These are phyloP conservation scores for Agaricus subrufescens DNA, from an alignment of 768 basidiomycete genomes.

Conservation along the genomic window DNA sequence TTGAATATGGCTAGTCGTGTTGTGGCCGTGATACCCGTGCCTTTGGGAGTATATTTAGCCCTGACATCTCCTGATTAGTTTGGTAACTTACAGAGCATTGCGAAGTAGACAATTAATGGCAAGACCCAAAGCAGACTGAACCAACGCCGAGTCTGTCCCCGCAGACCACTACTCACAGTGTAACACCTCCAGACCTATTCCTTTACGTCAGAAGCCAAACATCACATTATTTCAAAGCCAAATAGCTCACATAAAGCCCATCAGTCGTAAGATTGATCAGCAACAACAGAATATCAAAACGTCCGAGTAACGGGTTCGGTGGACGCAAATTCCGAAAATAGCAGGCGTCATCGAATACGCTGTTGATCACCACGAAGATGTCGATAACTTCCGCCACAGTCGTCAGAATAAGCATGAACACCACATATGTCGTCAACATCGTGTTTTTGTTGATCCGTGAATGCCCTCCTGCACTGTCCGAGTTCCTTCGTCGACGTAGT, in stretches of 20 bases:
- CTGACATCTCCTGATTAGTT: background rate
- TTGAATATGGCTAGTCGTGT: background rate
- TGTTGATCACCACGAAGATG: background rate
- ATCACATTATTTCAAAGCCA: background rate
- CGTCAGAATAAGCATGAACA: background rate
- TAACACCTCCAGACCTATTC: background rate
- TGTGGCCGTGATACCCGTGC: background rate
- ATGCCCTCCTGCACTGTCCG: background rate
- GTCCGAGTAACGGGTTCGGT: background rate
- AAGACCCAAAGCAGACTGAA: background rate
- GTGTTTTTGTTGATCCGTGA: background rate
- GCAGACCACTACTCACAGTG: background rate
- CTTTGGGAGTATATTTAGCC: background rate
- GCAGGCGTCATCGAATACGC: background rate
- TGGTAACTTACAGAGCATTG: background rate
- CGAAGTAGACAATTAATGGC: background rate
- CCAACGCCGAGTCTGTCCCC: background rate
- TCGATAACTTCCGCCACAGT: background rate
- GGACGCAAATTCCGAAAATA: background rate
- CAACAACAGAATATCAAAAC: background rate
- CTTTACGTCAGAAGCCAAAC: background rate
- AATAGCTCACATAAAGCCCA: background rate
- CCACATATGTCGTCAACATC: background rate
- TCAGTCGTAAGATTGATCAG: background rate
- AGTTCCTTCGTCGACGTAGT: background rate